A percentile compares a stretch with the other conserved stretches of the same genome.
phyloP scores from a whole-genome alignment of 768 basidiomycete genomes.

The Amanita rubescens region DNA sequence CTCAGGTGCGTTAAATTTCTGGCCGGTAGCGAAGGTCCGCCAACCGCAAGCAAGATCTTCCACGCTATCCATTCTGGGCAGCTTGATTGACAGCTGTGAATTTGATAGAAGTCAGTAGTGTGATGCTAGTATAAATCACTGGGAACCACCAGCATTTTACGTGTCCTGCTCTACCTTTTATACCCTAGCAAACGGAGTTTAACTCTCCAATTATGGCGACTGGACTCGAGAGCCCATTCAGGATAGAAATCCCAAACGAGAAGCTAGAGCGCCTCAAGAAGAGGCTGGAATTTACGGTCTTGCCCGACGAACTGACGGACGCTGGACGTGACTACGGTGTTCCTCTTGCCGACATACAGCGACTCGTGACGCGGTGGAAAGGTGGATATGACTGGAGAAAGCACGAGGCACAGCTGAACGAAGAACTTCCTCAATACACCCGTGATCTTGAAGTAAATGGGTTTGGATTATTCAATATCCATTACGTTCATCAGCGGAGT shows the following conservation, averaged over 20 bases:
- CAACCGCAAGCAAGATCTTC: not conserved
- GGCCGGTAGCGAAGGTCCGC: not conserved
- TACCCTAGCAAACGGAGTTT: not conserved
- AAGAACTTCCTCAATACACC: constrained; percentile 48
- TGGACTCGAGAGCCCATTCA: constrained; percentile 28
- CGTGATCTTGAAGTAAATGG: constrained; percentile 41
- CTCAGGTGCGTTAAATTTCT: not conserved
- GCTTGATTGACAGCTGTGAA: not conserved
- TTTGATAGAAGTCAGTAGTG: not conserved
- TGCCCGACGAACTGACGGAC: constrained; percentile 38
- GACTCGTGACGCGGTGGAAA: constrained; percentile 41
- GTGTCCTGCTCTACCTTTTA: not conserved
- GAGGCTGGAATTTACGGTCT: constrained; percentile 32
- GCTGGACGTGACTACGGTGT: constrained; percentile 34
- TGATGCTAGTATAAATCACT: not conserved
- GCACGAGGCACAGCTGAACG: constrained; percentile 43
- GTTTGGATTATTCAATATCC: constrained; percentile 38
- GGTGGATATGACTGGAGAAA: constrained; percentile 49
- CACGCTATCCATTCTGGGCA: not conserved
- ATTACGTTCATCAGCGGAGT: constrained; percentile 54
- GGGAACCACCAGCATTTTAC: not conserved
- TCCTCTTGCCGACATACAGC: constrained; percentile 40
- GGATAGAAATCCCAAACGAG: constrained; percentile 28
- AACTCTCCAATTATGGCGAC: not conserved
- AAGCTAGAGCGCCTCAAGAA: constrained; percentile 25